Evolutionary conservation across 352 stramenopile species (phyloP).

Genomic region (Phytophthora boehmeriae): DNA sequence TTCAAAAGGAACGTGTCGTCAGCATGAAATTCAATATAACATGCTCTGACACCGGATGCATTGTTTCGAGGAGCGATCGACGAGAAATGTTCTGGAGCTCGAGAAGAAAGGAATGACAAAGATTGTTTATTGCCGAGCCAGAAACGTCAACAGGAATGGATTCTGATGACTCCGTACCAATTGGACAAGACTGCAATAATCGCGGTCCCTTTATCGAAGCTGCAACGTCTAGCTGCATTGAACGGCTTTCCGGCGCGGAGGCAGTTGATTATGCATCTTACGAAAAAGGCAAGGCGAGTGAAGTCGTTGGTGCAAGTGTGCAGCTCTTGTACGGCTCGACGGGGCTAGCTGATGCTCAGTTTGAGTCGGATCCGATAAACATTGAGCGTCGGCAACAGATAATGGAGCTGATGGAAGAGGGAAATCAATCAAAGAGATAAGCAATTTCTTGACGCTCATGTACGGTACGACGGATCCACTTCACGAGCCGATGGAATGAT

Average conservation of each 20-base stretch:
- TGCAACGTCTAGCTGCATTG: neutral
- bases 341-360: neutral
- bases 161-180: neutral
- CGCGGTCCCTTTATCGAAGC: too few relatives aligned
- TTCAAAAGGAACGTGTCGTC: neutral
- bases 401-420: neutral
- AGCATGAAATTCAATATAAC: neutral
- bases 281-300: neutral
- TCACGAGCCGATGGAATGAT: too few relatives aligned
- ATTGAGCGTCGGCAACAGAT: neutral
- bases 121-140: neutral
- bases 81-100: neutral
- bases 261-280: neutral
- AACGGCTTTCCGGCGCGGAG: neutral
- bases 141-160: neutral
- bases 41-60: neutral
- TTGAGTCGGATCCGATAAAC: neutral
- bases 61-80: neutral
- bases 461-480: too few relatives aligned
- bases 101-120: neutral
- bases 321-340: neutral
- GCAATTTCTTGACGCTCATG: too few relatives aligned
- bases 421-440: too few relatives aligned
- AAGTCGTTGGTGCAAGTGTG: neutral
- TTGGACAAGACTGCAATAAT: too few relatives aligned